Evolutionary conservation across 2,329 filamentous ascomycete genomes (phyloP).

Genomic region (Chalara sp.): DNA sequence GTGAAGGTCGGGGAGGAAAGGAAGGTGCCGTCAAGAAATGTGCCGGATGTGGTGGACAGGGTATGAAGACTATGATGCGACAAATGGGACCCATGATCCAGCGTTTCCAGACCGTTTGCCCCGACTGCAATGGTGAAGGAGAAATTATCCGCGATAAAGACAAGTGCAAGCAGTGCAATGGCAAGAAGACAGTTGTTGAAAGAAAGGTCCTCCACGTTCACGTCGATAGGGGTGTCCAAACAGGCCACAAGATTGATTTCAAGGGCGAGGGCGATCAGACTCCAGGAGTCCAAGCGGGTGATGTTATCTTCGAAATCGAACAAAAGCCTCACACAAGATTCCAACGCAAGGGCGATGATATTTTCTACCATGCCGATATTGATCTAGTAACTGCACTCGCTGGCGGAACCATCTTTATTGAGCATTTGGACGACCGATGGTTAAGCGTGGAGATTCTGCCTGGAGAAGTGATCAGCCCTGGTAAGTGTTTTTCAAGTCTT

Average conservation of each 20-base stretch:
- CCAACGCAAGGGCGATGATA: slow-evolving; percentile 91
- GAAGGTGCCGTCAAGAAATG: slow-evolving; percentile 96
- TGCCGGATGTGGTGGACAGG: slow-evolving; percentile 80
- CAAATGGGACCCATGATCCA: slow-evolving; percentile 99
- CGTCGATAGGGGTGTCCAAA: slow-evolving; percentile 89
- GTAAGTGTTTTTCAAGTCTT: slow-evolving; percentile 44
- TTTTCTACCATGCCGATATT: slow-evolving; percentile 92
- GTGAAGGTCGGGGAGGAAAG: slow-evolving; percentile 90
- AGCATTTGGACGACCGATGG: slow-evolving; percentile 97
- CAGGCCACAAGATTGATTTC: slow-evolving; percentile 95
- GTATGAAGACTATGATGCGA: slow-evolving; percentile 99
- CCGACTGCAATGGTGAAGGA: slow-evolving; percentile 95
- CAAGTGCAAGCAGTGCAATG: slow-evolving; percentile 90
- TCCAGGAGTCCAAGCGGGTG: slow-evolving; percentile 85
- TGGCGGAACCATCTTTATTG: slow-evolving; percentile 83
- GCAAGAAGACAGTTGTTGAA: slow-evolving; percentile 97
- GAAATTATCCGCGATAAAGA: slow-evolving; percentile 97
- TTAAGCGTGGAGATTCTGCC: slow-evolving; percentile 86
- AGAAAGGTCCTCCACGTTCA: slow-evolving; percentile 97
- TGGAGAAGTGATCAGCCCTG: slow-evolving; percentile 88
- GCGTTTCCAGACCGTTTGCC: slow-evolving; percentile 98
- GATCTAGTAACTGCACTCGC: slow-evolving; percentile 92
- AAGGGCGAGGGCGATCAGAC: slow-evolving; percentile 94
- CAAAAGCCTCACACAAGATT: slow-evolving; percentile 97
- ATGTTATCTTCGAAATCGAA: slow-evolving; percentile 98